A percentile compares a stretch with the other conserved stretches of the same genome.
Evolutionary conservation across 164 flowering plant species (phyloP).

Genomic region (Tetrastigma voinierianum): DNA sequence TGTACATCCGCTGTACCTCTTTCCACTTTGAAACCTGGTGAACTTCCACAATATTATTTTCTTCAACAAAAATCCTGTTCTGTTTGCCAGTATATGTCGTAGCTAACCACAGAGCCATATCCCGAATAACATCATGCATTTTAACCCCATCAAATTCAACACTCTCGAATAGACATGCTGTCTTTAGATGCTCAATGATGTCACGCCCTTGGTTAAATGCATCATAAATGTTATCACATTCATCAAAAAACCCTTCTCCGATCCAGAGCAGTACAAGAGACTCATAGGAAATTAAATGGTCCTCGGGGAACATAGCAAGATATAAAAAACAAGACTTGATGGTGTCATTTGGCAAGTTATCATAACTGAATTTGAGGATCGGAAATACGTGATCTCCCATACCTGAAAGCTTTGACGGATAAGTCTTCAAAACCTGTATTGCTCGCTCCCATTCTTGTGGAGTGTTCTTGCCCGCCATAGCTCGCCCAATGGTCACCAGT

Average conservation of each 20-base stretch:
- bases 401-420: slow-evolving; percentile 2
- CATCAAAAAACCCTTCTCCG: slow-evolving; percentile 10
- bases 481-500: slow-evolving; percentile 7
- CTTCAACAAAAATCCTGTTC: too few relatives aligned
- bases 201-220: not conserved
- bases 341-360: not conserved
- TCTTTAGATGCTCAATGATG: slow-evolving; percentile 6
- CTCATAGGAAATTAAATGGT: not conserved
- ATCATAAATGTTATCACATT: not conserved
- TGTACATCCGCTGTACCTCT: not conserved
- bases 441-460: slow-evolving; percentile 16
- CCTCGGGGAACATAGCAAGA: slow-evolving; percentile 9
- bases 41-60: not conserved
- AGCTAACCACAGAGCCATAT: slow-evolving; percentile 20
- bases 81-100: not conserved
- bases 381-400: slow-evolving; percentile 6
- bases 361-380: slow-evolving; percentile 14
- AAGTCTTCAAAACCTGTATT: not conserved
- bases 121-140: slow-evolving; percentile 22
- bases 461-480: slow-evolving; percentile 11
- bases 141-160: not conserved
- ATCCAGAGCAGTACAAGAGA: slow-evolving; percentile 4
- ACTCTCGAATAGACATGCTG: slow-evolving; percentile 4
- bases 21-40: not conserved
- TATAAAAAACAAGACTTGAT: slow-evolving; percentile 13